phyloP scores from a whole-genome alignment of 108 stramenopile genomes.

The Nitzschia palea region DNA sequence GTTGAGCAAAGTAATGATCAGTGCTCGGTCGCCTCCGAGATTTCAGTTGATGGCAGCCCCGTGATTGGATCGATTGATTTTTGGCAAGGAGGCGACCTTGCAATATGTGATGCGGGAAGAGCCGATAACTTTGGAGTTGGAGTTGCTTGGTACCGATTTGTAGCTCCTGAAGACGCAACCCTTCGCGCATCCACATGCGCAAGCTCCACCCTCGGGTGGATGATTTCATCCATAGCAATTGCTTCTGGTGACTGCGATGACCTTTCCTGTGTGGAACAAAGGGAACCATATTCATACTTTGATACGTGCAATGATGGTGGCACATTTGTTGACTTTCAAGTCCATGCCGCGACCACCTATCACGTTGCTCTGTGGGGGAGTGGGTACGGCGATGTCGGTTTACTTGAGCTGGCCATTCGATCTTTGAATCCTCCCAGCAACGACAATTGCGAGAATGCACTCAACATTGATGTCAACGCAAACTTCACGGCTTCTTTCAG shows the following conservation, averaged over 20 bases:
- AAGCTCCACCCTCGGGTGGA: neutral
- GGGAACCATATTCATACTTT: neutral
- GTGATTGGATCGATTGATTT: neutral
- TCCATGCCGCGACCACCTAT: neutral
- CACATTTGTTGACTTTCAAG: neutral
- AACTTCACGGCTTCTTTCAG: neutral
- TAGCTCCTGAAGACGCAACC: neutral
- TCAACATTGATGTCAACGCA: neutral
- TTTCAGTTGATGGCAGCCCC: neutral
- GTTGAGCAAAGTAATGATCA: neutral
- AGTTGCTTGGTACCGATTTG: neutral
- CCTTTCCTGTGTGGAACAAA: neutral
- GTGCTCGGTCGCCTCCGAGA: neutral
- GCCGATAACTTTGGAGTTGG: neutral
- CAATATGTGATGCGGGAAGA: neutral
- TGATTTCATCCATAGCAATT: neutral
- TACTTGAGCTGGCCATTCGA: neutral
- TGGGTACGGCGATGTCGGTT: neutral
- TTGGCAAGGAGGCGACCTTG: neutral
- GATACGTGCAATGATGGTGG: neutral
- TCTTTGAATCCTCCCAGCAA: neutral
- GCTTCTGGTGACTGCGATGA: neutral
- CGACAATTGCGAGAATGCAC: neutral
- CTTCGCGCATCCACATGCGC: neutral
- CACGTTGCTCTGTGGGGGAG: neutral